Evolutionary conservation across 495 filamentous ascomycete genomes (phyloP), one percentile per base, ranked within the genome.

Genomic region (Entonaema liquescens): DNA sequence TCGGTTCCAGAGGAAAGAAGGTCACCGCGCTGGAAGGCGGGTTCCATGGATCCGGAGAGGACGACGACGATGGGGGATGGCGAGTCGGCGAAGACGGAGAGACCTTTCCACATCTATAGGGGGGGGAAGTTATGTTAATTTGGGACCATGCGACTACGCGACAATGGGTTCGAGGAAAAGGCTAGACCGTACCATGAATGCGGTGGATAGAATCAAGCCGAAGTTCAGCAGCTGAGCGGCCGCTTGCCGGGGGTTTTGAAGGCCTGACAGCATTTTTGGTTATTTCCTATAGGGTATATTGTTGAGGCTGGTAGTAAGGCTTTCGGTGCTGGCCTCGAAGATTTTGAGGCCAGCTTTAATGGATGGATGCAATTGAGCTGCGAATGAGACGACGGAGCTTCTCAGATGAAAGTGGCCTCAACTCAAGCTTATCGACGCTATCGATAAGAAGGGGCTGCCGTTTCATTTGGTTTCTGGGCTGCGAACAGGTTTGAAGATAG

Each of bases 61-160:
- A 99, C 95, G 44, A 98, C 95, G 66, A 98, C 95, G 71, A 98
- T 98, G 5, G 95, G 95, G 1, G 91, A 94, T 35, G 93, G 93
- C 3, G 92, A 96, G 71, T 95, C 89, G 42, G 93, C 89, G 67
- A 90, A 85, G 5, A 99, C 89, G 23, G 92, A 95, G 49, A 99
- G 88, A 7, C 92, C 92, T 81, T 99, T 99, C 95, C 95, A 98
- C 79, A 97, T 88, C 83, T 85, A 33, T 26, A 59, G 7, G 36
- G 3, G 17, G 12, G 17, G n/a, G 26, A 28, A 25, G 3, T 29
- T 55, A 2, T 21, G 72, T 70, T 65, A 31, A 53, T 38, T 65
- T 40, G 21, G 31, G 26, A 7, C 6, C 7, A 9, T 36, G 19
- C 54, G 54, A 35, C 3, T n/a, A 15, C 2, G 54, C 54, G 31